Evolutionary conservation across 164 flowering plant genomes (phyloP), one percentile per base, ranked within the genome.

Genomic region (Vitis rupestris): DNA sequence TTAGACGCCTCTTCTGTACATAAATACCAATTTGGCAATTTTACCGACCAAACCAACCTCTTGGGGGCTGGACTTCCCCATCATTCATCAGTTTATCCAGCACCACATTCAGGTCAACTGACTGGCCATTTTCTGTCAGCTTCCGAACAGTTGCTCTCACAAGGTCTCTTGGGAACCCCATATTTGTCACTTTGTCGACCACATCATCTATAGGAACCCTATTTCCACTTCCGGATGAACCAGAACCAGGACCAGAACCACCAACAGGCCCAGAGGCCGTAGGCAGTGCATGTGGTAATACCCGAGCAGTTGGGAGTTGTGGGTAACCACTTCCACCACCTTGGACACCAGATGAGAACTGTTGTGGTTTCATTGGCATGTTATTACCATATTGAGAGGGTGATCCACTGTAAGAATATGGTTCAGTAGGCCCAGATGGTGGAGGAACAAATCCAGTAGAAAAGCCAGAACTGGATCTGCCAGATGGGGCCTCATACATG

Each of bases 41-140:
- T 37, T 80, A 88, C 65, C 91, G 87, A 31, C 88, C 88, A 75
- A 83, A 84, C 97, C 94, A 89, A 70, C 85, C 89, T 80, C 86
- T 85, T n/a, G 71, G 89, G 12, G 86, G 88, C 73, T 86, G 91
- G 62, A 78, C 72, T 17, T 86, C 90, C 13, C 85, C 87, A 63
- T 82, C 94, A 70, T 88, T 94, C 98, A 90, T 94, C 78, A 94
- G 74, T 78, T 92, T 94, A 78, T 94, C 98, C 76, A 94, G 82
- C 61, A 94, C 98, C 51, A 88, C 72, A 77, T 94, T 94, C 77
- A 94, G 79, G 78, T 94, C 98, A 15, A 94, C 97, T 0, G 97
- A 74, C 78, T 94, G 98, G 9, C 97, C 97, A 76, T 85, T 92
- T 81, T 92, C 98, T 2, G 97, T 94, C 59, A 94, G 76, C 67